Base-by-base conservation (phyloP, 1,139 yeast species). In the Nakaseomyces uthaithaninus region DNA sequence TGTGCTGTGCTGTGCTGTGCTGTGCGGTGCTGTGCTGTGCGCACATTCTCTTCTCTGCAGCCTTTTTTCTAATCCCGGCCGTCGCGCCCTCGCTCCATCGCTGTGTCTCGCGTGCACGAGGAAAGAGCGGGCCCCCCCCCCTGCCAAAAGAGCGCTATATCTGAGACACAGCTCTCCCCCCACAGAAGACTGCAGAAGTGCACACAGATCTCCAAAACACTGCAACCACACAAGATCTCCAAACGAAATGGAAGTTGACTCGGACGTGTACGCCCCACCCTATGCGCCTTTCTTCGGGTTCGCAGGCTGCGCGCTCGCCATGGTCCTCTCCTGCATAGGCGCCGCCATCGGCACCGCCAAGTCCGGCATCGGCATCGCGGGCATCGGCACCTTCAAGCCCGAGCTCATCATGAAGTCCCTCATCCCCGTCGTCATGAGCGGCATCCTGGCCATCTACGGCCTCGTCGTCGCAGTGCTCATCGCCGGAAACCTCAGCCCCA, bases 271-370 rank as follows among this genome's bases (percentile, higher is more conserved):
- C 59, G 71, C 84, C 26, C 96, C 96, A 38, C 77, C 78, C 28
- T 87, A 80, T 67, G 95, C 96, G 11, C 95, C 96, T 45, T 87
- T 89, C 64, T 80, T 89, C 60, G 97, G 97, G 37, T 86, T 87
- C 64, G 95, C 94, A 33, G 95, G 78, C 40, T 87, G 96, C 67
- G 86, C 94, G 5, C 80, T 86, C 40, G 95, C 96, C 42, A 84
- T 86, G 83, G 74, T 85, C 28, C 71, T 89, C 48, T 81, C 94
- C 37, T 83, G 94, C 62, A 80, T 89, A 19, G 98, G 99, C 46
- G 98, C 98, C 20, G 96, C 97, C 47, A 81, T 87, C 52, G 99
- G 99, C 42, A 91, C 98, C 11, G 97, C 97, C 50, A 93, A 93
- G 67, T 85, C 95, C 35, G 99, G 99, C 46, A 83, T 93, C 52